Evolutionary conservation across 345 rosid species (phyloP), one percentile per base, ranked within the genome.

Genomic region (Psidium guajava): DNA sequence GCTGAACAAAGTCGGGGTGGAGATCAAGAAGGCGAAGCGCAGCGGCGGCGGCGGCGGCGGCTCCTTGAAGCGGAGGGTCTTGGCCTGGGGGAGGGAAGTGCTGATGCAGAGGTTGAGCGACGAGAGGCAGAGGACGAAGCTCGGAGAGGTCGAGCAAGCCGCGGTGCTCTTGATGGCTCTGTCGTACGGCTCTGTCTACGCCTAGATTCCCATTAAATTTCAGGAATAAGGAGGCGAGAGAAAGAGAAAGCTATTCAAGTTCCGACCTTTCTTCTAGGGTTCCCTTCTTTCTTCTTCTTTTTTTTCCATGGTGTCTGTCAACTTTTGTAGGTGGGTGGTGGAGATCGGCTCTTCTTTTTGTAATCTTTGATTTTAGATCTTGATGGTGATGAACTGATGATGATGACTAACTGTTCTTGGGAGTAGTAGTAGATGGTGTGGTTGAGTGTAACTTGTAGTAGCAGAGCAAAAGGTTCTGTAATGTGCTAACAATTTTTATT

Each of bases 81-180:
- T 90, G 88, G 88, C 88, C 14, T 74, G 89, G 83, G 91, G 91
- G 7, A n/a, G 88, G n/a, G 90, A 88, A 22, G 91, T 87, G 40
- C 53, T 84, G 88, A 83, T 84, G 89, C 86, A 85, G 87, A 84
- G 92, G 83, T 89, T 89, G 54, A 83, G 80, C 28, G 84, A 87
- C 80, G 88, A 90, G 87, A 89, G 85, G 83, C 90, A 82, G 83
- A 84, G 89, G 86, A 86, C 86, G 73, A 88, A 81, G 59, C 52
- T 92, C 2, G 93, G 91, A 6, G 93, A 92, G 83, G 93, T 86
- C 83, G 93, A 92, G 77, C 91, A 90, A 83, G 93, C 92, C 47
- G 93, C 93, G 4, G 91, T 90, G 80, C 84, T 92, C 42, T 83
- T 92, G 83, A 92, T 92, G 93, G 91, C 93, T 6, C 84, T 92